Evolutionary conservation across 2,329 filamentous ascomycete genomes (phyloP).

Genomic region (Cordyceps cicadae): DNA sequence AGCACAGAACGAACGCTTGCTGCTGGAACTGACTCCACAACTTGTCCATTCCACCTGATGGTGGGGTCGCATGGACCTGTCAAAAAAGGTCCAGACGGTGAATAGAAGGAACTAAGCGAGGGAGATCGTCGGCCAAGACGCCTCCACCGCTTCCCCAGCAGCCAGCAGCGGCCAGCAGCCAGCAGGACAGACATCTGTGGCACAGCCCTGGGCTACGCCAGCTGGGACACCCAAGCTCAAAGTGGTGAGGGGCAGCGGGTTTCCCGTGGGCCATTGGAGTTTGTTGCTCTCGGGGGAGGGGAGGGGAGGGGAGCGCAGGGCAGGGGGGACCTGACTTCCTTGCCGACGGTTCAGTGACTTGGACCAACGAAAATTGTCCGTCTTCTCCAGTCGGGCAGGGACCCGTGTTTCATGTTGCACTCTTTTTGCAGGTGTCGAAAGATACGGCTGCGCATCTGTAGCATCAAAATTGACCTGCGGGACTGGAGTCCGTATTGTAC

Average conservation of each 20-base stretch:
- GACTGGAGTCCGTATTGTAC: background rate
- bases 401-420: background rate
- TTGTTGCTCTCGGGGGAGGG: background rate
- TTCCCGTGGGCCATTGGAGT: background rate
- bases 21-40: background rate
- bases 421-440: background rate
- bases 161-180: no score
- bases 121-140: conserved; percentile 4
- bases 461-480: background rate
- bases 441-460: background rate
- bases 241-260: conserved; percentile 4
- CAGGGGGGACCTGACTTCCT: background rate
- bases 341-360: background rate
- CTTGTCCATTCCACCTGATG: background rate
- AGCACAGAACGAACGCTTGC: background rate
- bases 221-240: background rate
- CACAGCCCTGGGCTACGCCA: conserved; percentile 7
- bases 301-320: no score
- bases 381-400: background rate
- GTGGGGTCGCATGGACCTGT: conserved; percentile 2
- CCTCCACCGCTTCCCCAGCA: conserved; percentile 1
- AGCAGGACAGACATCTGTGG: background rate
- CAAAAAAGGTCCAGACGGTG: conserved; percentile 3
- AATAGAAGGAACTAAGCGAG: conserved; percentile 9
- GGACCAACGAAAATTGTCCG: background rate